Percentiles rank a stretch among this genome's conserved stretches.
phyloP scores from a whole-genome alignment of 2,329 filamentous ascomycete species.

The Alternaria novae-zelandiae region DNA sequence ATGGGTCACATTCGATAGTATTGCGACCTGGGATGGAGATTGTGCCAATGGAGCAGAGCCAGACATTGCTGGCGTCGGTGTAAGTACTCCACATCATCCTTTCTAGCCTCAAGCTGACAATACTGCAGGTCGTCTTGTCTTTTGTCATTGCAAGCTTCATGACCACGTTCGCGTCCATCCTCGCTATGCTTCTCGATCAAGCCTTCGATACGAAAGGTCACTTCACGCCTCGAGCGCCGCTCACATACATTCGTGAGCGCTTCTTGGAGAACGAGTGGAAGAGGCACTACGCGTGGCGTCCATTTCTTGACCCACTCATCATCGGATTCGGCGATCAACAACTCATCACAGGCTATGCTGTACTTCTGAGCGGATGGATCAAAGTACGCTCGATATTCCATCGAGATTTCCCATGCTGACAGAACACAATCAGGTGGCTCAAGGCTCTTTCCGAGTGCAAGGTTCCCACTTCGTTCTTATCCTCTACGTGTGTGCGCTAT shows the following conservation, averaged over 20 bases:
- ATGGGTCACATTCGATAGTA: conserved; percentile 38
- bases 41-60: conserved; percentile 35
- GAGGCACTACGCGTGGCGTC: conserved; percentile 38
- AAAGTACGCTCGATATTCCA: conserved; percentile 20
- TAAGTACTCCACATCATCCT: conserved; percentile 2
- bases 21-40: conserved; percentile 24
- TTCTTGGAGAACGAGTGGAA: conserved; percentile 38
- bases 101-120: neutral
- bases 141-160: conserved; percentile 39
- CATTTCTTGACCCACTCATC: conserved; percentile 40
- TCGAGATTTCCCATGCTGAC: neutral
- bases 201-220: conserved; percentile 34
- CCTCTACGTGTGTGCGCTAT: conserved; percentile 41
- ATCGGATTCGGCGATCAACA: conserved; percentile 43
- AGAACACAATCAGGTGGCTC: conserved; percentile 24
- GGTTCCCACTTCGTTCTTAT: conserved; percentile 41
- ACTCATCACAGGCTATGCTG: conserved; percentile 40
- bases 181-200: conserved; percentile 43
- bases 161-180: conserved; percentile 38
- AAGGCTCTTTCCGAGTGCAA: conserved; percentile 34
- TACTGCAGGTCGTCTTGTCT: conserved; percentile 35
- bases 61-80: conserved; percentile 40
- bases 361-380: conserved; percentile 41
- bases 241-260: conserved; percentile 31
- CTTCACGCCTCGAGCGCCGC: conserved; percentile 25